Evolutionary conservation across 441 rosid genomes (phyloP).

Genomic region (Melastoma candidum): DNA sequence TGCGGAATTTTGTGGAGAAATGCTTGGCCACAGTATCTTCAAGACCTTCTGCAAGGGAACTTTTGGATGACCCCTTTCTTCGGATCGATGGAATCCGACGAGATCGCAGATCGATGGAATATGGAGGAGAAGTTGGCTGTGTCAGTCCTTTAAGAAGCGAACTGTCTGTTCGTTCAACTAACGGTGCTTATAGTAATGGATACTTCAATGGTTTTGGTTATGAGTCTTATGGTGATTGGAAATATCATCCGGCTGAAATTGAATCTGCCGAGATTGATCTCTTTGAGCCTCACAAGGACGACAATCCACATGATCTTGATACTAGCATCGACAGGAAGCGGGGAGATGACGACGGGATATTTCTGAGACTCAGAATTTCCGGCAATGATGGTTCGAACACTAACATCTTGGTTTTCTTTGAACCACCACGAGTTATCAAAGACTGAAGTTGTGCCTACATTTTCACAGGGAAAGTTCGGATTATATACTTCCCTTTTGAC

Average conservation of each 20-base stretch:
- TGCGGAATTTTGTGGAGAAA: constrained; percentile 66
- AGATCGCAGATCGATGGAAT: constrained; percentile 37
- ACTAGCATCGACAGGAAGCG: constrained; percentile 71
- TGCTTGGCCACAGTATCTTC: constrained; percentile 76
- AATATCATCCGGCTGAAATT: constrained; percentile 34
- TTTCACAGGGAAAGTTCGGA: constrained; percentile 54
- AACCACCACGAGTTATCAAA: background rate
- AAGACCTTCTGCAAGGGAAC: constrained; percentile 79
- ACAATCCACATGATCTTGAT: constrained; percentile 41
- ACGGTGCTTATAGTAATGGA: constrained; percentile 29
- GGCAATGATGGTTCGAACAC: constrained; percentile 67
- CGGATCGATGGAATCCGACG: constrained; percentile 42
- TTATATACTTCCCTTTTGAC: constrained; percentile 81
- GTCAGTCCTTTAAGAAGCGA: constrained; percentile 40
- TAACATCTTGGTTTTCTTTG: background rate
- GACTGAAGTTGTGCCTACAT: background rate
- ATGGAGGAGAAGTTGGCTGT: constrained; percentile 36
- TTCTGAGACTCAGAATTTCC: constrained; percentile 54
- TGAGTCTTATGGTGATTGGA: constrained; percentile 30
- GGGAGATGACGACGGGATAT: constrained; percentile 49
- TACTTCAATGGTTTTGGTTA: constrained; percentile 30
- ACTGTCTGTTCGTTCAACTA: constrained; percentile 29
- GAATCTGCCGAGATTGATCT: constrained; percentile 54
- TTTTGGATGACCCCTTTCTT: constrained; percentile 74
- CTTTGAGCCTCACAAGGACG: constrained; percentile 57